These are phyloP conservation scores for Pyracantha coccinea DNA, from an alignment of 331 rosid species.

Conservation along the genomic window DNA sequence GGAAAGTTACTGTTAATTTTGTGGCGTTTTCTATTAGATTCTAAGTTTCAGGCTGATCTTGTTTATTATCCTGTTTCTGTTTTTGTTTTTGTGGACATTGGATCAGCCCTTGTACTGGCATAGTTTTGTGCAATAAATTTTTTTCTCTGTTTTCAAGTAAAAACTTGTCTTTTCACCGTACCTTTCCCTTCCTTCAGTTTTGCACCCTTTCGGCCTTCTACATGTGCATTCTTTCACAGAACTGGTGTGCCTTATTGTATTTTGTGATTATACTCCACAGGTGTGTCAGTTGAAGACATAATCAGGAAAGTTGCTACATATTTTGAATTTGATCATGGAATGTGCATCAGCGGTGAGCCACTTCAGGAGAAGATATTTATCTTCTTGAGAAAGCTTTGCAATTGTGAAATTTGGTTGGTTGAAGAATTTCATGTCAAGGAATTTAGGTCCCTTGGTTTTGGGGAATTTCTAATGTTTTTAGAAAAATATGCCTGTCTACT, in stretches of 20 bases:
- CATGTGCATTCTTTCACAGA: neutral
- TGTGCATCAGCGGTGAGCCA: slow-evolving; percentile 17
- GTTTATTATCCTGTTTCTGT: too few relatives aligned
- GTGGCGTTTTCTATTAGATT: too few relatives aligned
- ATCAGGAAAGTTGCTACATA: slow-evolving; percentile 44
- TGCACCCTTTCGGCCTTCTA: neutral
- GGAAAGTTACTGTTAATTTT: too few relatives aligned
- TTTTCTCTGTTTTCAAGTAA: too few relatives aligned
- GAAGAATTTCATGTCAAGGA: slow-evolving; percentile 60
- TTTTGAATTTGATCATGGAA: slow-evolving; percentile 42
- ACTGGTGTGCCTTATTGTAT: neutral
- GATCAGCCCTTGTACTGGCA: too few relatives aligned
- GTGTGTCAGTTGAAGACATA: slow-evolving; percentile 55
- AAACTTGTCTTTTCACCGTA: neutral
- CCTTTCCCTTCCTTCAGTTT: neutral
- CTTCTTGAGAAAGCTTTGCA: slow-evolving; percentile 50
- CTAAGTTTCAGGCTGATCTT: too few relatives aligned
- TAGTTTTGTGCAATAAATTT: too few relatives aligned
- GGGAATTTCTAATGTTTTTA: slow-evolving; percentile 58
- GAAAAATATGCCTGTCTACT: slow-evolving; percentile 49
- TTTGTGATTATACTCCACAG: slow-evolving; percentile 23
- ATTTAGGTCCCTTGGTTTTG: slow-evolving; percentile 68
- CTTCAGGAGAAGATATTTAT: slow-evolving; percentile 23
- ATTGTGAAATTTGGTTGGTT: slow-evolving; percentile 68
- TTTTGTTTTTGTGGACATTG: too few relatives aligned